Conservation (phyloP, 495 filamentous ascomycete genomes). For the Aspergillus wentii region DNA sequence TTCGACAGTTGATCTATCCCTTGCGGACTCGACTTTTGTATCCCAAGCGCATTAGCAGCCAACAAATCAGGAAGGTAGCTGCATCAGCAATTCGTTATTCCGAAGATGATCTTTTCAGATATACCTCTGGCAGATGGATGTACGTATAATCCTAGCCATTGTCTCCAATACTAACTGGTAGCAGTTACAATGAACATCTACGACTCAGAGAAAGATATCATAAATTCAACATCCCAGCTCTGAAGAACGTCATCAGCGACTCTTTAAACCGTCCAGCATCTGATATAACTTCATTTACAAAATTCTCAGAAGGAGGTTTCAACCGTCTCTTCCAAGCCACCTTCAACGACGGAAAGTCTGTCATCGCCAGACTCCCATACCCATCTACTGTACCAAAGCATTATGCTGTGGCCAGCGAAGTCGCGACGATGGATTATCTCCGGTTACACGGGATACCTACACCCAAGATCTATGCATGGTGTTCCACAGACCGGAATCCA, state of each 20-base stretch:
- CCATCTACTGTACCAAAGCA: slow-evolving; percentile 17
- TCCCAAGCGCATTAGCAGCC: too few relatives aligned
- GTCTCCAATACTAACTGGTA: too few relatives aligned
- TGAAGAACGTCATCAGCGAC: slow-evolving; percentile 9
- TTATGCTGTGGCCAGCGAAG: slow-evolving; percentile 28
- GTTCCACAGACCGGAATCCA: slow-evolving; percentile 12
- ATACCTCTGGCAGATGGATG: too few relatives aligned
- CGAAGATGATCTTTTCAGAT: too few relatives aligned
- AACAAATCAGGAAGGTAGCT: too few relatives aligned
- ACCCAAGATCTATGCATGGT: slow-evolving; percentile 16
- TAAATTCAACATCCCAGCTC: slow-evolving; percentile 17
- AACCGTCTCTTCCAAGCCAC: slow-evolving; percentile 18
- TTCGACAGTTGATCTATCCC: too few relatives aligned
- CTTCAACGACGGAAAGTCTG: slow-evolving; percentile 13
- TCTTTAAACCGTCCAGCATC: slow-evolving; percentile 2
- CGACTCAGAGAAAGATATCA: slow-evolving; percentile 15
- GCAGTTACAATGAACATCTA: slow-evolving; percentile 16
- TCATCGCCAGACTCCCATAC: slow-evolving; percentile 25
- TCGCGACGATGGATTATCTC: slow-evolving; percentile 32
- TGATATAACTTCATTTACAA: slow-evolving; percentile 13
- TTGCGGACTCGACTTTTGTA: too few relatives aligned
- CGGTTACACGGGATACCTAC: slow-evolving; percentile 17
- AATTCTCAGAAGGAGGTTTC: slow-evolving; percentile 27
- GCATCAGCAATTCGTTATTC: too few relatives aligned
- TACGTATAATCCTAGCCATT: too few relatives aligned